Base-by-base conservation (phyloP, 352 stramenopile species). In the Thalassiosira allenii region DNA sequence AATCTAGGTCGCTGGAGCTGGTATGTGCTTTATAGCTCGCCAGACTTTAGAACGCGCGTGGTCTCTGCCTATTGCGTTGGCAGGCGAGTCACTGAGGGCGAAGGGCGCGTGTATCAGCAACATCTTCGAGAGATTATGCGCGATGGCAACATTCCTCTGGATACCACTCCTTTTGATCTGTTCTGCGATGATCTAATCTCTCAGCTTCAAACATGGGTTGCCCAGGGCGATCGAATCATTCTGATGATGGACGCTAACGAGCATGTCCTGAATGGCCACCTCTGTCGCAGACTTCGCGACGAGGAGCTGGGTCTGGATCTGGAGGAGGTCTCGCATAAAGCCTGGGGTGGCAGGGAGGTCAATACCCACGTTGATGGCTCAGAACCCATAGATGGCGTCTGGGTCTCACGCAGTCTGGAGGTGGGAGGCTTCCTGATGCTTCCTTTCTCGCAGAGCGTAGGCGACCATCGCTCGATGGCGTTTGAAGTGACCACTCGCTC, bases 401-500 rank as follows among this genome's bases (percentile, higher is more conserved):
- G 51, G 47, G 14, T 64, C 2, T 64, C 64, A 0, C 14, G 14
- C 0, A 27, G 43, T 34, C 33, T 82, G 11, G 44, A 67, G 17
- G 56, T 82, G 22, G 44, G 22, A 23, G 49, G 22, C 0, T 43
- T 79, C 23, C 71, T 61, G 27, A 41, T 67, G 34, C 59, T 79
- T 9, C 43, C 51, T 9, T 77, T 68, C 52, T 30, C 32, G 14
- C 41, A 59, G 20, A 54, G 40, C 32, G 17, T 54, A 32, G 73
- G 73, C 3, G 74, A 83, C 41, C 74, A 83, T 44, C 34, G 53
- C 23, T 30, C 25, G 2, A 65, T 76, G 37, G 53, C 69, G 4
- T 72, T 84, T 54, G 67, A 79, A n/a, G 22, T 79, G 9, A 63
- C 67, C 2, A 72, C 49, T 17, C 9, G 33, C 22, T 79, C 61